phyloP scores from a whole-genome alignment of 108 stramenopile species.

The Cyclotella kingstonii region DNA sequence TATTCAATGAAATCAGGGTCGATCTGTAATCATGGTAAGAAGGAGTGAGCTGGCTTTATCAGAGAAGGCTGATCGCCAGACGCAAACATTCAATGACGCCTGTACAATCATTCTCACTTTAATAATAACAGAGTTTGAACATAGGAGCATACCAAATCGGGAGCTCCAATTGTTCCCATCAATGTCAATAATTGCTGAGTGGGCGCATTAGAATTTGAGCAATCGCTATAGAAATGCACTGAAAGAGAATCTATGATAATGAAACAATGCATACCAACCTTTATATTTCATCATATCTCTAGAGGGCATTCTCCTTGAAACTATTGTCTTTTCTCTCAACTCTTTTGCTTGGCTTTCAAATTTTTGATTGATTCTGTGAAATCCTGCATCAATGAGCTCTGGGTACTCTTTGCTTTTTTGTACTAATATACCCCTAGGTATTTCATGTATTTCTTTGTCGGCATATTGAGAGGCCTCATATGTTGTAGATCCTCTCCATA shows the following conservation, averaged over 20 bases:
- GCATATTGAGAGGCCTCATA: conserved; percentile 14
- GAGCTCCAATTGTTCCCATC: conserved; percentile 38
- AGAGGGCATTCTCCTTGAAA: conserved; percentile 8
- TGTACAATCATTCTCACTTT: conserved; percentile 5
- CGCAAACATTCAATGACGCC: not conserved
- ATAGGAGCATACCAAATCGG: conserved; percentile 29
- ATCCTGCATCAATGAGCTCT: conserved; percentile 25
- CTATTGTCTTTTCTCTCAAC: conserved; percentile 2
- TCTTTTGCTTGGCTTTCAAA: conserved; percentile 2
- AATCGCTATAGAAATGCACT: too few species aligned
- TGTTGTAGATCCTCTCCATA: conserved; percentile 37
- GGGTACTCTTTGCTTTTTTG: conserved; percentile 20
- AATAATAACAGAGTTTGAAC: conserved; percentile 33
- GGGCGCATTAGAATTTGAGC: too few species aligned
- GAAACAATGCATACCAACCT: conserved; percentile 5
- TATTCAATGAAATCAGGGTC: conserved; percentile 35
- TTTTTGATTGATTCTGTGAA: conserved; percentile 8
- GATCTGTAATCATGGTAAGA: conserved; percentile 9
- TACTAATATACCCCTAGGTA: conserved; percentile 17
- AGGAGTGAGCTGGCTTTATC: too few species aligned
- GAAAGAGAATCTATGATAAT: not conserved
- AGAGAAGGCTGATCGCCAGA: too few species aligned
- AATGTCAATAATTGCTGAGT: conserved; percentile 31
- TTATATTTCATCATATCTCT: conserved; percentile 41
- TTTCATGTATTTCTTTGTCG: conserved; percentile 2